phyloP scores from a whole-genome alignment of 2,329 filamentous ascomycete genomes.

The Aureobasidium namibiae region DNA sequence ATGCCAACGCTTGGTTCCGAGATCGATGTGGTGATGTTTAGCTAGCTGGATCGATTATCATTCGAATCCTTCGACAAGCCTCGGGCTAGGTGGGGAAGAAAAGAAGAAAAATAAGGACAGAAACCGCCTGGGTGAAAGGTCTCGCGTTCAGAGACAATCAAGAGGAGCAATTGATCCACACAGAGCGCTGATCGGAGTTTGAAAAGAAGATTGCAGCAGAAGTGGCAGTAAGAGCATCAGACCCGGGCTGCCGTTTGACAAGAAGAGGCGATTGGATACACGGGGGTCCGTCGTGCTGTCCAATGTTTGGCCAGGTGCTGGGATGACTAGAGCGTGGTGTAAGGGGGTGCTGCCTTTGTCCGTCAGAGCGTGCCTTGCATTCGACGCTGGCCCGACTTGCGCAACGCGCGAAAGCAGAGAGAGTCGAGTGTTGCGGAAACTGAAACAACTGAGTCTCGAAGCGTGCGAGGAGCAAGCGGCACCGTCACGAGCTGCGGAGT shows the following conservation, averaged over 20 bases:
- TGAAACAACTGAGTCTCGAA: constrained; percentile 8
- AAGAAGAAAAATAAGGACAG: not conserved
- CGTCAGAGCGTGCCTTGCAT: constrained; percentile 17
- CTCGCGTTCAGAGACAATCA: not conserved
- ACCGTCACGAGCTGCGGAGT: not conserved
- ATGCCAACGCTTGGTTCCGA: constrained; percentile 6
- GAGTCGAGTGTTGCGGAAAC: constrained; percentile 5
- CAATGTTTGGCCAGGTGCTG: constrained; percentile 13
- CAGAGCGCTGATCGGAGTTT: constrained; percentile 2
- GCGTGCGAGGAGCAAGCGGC: not conserved
- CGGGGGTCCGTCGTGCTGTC: constrained; percentile 7
- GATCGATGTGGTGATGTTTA: not conserved
- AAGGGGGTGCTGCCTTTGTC: constrained; percentile 15
- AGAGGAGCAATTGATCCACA: constrained; percentile 9
- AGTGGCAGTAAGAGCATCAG: constrained; percentile 12
- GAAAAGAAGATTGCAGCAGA: constrained; percentile 11
- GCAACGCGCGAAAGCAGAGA: constrained; percentile 9
- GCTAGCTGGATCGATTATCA: not conserved
- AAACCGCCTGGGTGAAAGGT: constrained; percentile 1
- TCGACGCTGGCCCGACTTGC: constrained; percentile 12
- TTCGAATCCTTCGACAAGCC: not conserved
- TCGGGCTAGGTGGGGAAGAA: not conserved
- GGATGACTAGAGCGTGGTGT: constrained; percentile 13
- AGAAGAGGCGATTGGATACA: constrained; percentile 11
- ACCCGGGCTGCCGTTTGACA: constrained; percentile 2